A percentile compares a stretch with the other conserved stretches of the same genome.
phyloP scores from a whole-genome alignment of 805 yeast species.

The Starmera dryadoides region DNA sequence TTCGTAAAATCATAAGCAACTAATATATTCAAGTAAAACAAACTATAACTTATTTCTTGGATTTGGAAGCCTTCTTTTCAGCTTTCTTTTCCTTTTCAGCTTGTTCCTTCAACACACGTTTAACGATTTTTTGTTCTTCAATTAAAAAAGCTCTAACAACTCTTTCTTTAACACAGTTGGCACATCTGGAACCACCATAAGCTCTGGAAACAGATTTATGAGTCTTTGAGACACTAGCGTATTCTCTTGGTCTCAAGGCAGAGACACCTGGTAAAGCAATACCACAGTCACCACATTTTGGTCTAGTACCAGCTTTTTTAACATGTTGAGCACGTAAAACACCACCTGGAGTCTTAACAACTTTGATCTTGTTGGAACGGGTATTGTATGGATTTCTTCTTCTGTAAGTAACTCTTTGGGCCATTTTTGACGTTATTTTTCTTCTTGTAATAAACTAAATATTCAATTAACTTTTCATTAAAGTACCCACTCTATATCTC shows the following conservation, averaged over 20 bases:
- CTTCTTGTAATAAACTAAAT: too few relatives aligned
- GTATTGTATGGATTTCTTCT: constrained; percentile 99
- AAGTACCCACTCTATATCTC: background rate
- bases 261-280: constrained; percentile 78
- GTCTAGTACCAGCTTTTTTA: constrained; percentile 79
- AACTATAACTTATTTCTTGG: background rate
- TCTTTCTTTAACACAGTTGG: constrained; percentile 98
- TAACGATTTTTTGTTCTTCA: constrained; percentile 99
- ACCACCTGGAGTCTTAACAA: constrained; percentile 99
- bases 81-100: constrained; percentile 74
- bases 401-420: constrained; percentile 99
- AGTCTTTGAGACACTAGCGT: constrained; percentile 91
- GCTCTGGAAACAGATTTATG: constrained; percentile 98
- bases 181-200: constrained; percentile 99
- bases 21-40: background rate
- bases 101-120: constrained; percentile 97
- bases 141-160: constrained; percentile 96
- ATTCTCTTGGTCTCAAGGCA: constrained; percentile 96
- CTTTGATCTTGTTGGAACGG: constrained; percentile 98
- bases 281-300: constrained; percentile 83
- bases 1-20: background rate
- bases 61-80: background rate
- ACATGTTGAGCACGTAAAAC: constrained; percentile 96
- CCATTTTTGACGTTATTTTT: constrained; percentile 57
- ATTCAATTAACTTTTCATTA: background rate